phyloP scores from a whole-genome alignment of 2,329 filamentous ascomycete genomes.

The Colletotrichum brevisporum region DNA sequence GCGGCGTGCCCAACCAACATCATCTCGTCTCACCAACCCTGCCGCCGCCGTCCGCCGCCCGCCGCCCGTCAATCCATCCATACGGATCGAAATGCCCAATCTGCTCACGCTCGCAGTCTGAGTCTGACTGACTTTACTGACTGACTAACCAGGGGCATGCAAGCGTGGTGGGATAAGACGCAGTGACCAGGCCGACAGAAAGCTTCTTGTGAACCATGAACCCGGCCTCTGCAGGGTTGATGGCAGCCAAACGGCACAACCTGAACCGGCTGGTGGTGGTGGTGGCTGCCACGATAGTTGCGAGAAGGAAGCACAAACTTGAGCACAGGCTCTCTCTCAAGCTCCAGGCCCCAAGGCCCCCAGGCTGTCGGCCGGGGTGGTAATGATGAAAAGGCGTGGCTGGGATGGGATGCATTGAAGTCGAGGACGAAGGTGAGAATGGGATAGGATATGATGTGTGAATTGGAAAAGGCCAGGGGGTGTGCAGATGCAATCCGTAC shows the following conservation, averaged over 20 bases:
- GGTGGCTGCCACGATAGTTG: background rate
- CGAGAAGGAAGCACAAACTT: constrained; percentile 1
- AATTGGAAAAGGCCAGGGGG: background rate
- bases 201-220: constrained; percentile 40
- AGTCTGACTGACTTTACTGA: background rate
- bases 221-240: constrained; percentile 26
- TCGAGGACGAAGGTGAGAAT: background rate
- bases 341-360: too few species aligned
- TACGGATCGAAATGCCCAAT: constrained; percentile 15
- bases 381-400: too few species aligned
- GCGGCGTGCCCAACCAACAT: background rate
- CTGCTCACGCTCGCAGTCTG: constrained; percentile 23
- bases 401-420: too few species aligned
- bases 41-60: background rate
- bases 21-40: background rate
- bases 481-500: background rate
- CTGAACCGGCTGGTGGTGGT: background rate
- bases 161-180: constrained; percentile 36
- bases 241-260: constrained; percentile 14
- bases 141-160: constrained; percentile 32
- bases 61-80: constrained; percentile 7
- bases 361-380: too few species aligned
- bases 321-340: too few species aligned
- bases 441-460: background rate
- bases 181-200: constrained; percentile 34